Evolutionary conservation across 1,139 yeast genomes (phyloP), one percentile per base, ranked within the genome.

Genomic region (Sugiyamaella grinbergsii): DNA sequence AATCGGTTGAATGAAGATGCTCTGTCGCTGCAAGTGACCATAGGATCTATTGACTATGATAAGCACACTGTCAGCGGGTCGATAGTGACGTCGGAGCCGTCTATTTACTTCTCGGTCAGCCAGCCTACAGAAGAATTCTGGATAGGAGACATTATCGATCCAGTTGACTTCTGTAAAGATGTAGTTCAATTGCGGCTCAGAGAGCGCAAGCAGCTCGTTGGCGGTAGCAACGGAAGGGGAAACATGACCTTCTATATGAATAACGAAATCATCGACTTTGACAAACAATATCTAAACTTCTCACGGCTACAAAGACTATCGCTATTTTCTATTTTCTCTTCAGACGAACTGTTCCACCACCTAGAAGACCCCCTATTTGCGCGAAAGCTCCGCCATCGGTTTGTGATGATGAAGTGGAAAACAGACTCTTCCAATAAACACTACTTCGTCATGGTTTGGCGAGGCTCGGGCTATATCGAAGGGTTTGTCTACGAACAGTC

Each of bases 371-470:
- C 33, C 6, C 13, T 29, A 24, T 43, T 43, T 26, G 47, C 41
- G 1, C 40, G 47, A 15, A 43, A 43, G 18, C 34, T 43, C 10
- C 40, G 47, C 16, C 47, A 43, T 28, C 33, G 40, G 22, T 43
- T 43, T 43, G 36, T 43, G n/a, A 34, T 43, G 3, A 43, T 43
- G 47, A 43, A 43, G 22, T 43, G 47, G 47, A 43, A 43, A 28
- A 34, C 42, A 4, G 20, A 18, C 5, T n/a, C 31, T 11, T 32
- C 47, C 8, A 42, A 43, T 23, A 43, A 26, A 19, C 20, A 34
- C 33, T 43, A 34, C 24, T 43, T 43, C 16, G 28, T 16, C 24
- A 43, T 43, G 47, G 34, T 43, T 19, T 43, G 47, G 47, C 28
- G 47, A 16, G 47, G 47, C 5, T 34, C 47, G 5, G 47, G 47